Evolutionary conservation across 2,329 filamentous ascomycete genomes (phyloP), one percentile per base, ranked within the genome.

Genomic region (Clarireedia monteithiana): DNA sequence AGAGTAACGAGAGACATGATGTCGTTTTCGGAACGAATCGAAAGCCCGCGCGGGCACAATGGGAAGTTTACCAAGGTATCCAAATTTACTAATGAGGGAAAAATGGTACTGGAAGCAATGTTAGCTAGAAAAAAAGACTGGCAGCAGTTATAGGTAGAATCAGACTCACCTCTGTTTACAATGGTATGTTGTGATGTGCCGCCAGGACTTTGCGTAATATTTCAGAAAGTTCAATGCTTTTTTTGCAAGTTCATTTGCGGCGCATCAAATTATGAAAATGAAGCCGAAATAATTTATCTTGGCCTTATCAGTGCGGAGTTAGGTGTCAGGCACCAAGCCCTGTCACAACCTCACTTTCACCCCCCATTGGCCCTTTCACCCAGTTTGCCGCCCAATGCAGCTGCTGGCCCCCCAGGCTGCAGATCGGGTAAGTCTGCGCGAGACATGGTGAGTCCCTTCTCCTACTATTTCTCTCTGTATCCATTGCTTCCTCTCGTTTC

Each of bases 1-100:
- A 89, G 82, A 69, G 84, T 81, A 69, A 84, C 81, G 71, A 89
- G 83, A 64, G 85, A 88, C 85, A 89, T 88, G 48, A 42, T 60
- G 55, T 23, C 26, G 26, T 36, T 45, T 45, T 56, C 12, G 26
- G 17, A 52, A 50, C 30, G 45, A 51, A 48, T 52, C 30, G 38
- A 48, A 48, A 44, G 61, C 63, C 63, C 63, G 57, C 59, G 63
- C 50, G 62, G 63, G 63, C 63, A 58, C 62, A 62, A 56, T 53
- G 47, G 47, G 6, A 48, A 20, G 27, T 52, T 26, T 34, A 56
- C 42, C 56, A 51, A 42, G 39, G 36, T 53, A 38, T 52, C 42
- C 47, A 12, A 34, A 34, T 34, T 34, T 34, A 34, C 4, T 34
- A 34, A 12, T 9, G 30, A 9, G 38, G 42, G 46, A 24, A 14